Base-by-base conservation (phyloP, 108 stramenopile genomes). In the Nitzschia inconspicua region DNA sequence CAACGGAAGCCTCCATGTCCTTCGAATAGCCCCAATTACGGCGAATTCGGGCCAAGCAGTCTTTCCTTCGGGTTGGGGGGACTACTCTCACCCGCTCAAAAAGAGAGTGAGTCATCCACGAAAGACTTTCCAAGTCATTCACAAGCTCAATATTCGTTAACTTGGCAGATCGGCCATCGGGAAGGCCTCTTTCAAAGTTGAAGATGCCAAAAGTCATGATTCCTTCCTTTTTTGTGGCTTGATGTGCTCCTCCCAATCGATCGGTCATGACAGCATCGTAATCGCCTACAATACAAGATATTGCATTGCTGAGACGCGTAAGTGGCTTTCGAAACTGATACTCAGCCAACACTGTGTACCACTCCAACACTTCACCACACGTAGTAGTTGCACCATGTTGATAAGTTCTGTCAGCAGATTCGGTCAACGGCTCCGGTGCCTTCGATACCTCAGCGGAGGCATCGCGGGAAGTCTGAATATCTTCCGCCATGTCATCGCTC, bases 271-370 rank as follows among this genome's bases (percentile, higher is more conserved):
- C 65, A 34, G 68, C 60, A 41, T 88, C 79, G 36, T 76, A 80
- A 53, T 84, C 64, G 30, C 80, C 83, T 10, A 69, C 57, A 27
- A 94, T 42, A 46, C 86, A 88, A 48, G 73, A 85, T 28, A 88
- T 68, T n/a, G 81, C 85, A 70, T 94, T 94, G 50, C 88, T 84
- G 2, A 94, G 46, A 20, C 73, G 59, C 8, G 69, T 72, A 16
- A 94, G 73, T 44, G 87, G 82, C 20, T 19, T 29, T 9, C 85
- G 75, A 47, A 87, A 79, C 19, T 84, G 76, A 58, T 82, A 83
- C 25, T 85, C 87, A 16, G 83, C 87, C 11, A 84, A 57, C 9
- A 88, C 73, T 16, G 72, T 62, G 55, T 72, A 90, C 56, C 80
- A 75, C 56, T 78, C 76, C 34, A 73, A 26, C 18, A 53, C 25